These are phyloP conservation scores for Pseudopithomyces chartarum DNA, from an alignment of 2,329 filamentous ascomycete species.

Conservation along the genomic window DNA sequence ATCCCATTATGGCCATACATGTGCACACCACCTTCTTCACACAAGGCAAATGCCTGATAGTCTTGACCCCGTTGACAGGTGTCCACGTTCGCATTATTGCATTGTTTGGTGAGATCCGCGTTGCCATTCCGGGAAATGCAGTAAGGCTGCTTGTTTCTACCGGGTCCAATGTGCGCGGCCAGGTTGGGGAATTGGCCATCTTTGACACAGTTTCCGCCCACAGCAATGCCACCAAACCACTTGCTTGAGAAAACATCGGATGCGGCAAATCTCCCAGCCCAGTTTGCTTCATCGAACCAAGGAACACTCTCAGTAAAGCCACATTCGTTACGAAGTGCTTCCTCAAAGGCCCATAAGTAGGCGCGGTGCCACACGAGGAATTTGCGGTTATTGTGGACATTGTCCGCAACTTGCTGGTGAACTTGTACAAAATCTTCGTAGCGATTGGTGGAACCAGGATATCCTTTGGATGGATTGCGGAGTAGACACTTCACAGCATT, in stretches of 20 bases:
- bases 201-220: slow-evolving; percentile 35
- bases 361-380: slow-evolving; percentile 53
- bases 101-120: slow-evolving; percentile 23
- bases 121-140: slow-evolving; percentile 40
- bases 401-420: slow-evolving; percentile 38
- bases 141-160: slow-evolving; percentile 29
- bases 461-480: slow-evolving; percentile 28
- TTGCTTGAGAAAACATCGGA: slow-evolving; percentile 36
- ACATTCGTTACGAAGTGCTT: slow-evolving; percentile 49
- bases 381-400: slow-evolving; percentile 39
- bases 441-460: slow-evolving; percentile 28
- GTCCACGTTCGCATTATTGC: slow-evolving; percentile 29
- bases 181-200: slow-evolving; percentile 40
- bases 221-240: slow-evolving; percentile 32
- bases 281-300: slow-evolving; percentile 45
- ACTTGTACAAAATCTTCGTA: slow-evolving; percentile 43
- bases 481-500: slow-evolving; percentile 37
- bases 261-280: slow-evolving; percentile 33
- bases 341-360: slow-evolving; percentile 49
- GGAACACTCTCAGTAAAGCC: slow-evolving; percentile 47
- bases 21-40: slow-evolving; percentile 36
- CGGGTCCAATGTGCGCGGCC: slow-evolving; percentile 38
- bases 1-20: slow-evolving; percentile 44
- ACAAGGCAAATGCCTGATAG: slow-evolving; percentile 36
- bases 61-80: slow-evolving; percentile 28